Base-by-base conservation (phyloP, 176 grass and related monocot genomes). In the Cocos nucifera region DNA sequence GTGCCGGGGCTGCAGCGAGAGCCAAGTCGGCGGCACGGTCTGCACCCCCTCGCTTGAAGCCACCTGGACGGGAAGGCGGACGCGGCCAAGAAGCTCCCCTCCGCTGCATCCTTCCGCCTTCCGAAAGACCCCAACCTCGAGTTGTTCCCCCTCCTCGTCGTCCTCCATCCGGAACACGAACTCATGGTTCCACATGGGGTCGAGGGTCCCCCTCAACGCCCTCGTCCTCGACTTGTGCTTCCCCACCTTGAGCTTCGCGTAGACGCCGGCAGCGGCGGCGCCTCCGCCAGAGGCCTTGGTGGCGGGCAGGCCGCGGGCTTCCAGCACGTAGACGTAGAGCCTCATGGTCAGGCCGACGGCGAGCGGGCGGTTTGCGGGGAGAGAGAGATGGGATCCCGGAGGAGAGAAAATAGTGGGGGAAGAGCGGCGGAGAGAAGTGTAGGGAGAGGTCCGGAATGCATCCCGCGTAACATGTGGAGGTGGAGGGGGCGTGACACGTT, bases 121-220 rank as follows among this genome's bases (percentile, higher is more conserved):
- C 12, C 75, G 77, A 64, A 78, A 80, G 24, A 96, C 75, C 3
- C 35, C 44, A 27, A 90, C 64, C 78, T 85, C 80, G 63, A 81
- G 22, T 27, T 51, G 18, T 2, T 51, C 19, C 6, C 67, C 59
- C 15, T 65, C 23, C 35, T 83, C 66, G 23, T 70, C 75, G 19
- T 62, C 50, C 6, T 49, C 64, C 27, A 77, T 21, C 3, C 4
- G 17, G 61, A 95, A 79, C 57, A 69, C 77, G 75, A 95, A 77
- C 83, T 90, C 83, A 70, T 90, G 77, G 67, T 90, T 82, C 86
- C 91, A 96, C n/a, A 62, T 66, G 15, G 77, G 77, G 17, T 69
- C 61, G 69, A 39, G 54, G 50, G 57, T 57, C 9, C 44, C 50
- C 0, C 51, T 60, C n/a, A 79, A 51, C 62, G 59, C 74, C 77